These are phyloP conservation scores for Rhizopogon rudus DNA, from an alignment of 768 basidiomycete genomes.

Conservation along the genomic window DNA sequence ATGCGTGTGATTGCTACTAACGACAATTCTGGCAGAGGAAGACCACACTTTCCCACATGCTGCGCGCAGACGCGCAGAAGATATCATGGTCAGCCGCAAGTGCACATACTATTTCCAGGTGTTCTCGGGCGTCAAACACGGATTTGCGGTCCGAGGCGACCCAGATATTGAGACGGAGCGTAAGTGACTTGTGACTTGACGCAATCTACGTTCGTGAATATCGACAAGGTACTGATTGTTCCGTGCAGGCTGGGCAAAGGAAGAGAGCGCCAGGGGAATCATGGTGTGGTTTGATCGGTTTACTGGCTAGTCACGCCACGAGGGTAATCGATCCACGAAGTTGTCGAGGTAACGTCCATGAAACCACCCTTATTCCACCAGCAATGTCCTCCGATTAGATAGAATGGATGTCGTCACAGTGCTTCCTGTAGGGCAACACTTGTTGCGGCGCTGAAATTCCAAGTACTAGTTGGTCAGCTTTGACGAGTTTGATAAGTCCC, in stretches of 20 bases:
- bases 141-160: conserved; percentile 16
- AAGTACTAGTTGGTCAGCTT: too few relatives aligned
- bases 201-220: too few relatives aligned
- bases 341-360: too few relatives aligned
- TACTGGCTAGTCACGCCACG: not conserved
- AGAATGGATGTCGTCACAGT: too few relatives aligned
- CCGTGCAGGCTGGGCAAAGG: conserved; percentile 50
- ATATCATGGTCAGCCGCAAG: conserved; percentile 43
- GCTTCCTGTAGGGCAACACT: too few relatives aligned
- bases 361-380: too few relatives aligned
- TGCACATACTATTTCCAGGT: conserved; percentile 50
- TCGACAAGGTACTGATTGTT: not conserved
- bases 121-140: conserved; percentile 38
- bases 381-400: too few relatives aligned
- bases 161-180: conserved; percentile 12
- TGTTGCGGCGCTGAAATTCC: too few relatives aligned
- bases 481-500: too few relatives aligned
- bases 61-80: conserved; percentile 49
- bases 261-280: conserved; percentile 46
- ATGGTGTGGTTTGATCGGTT: conserved; percentile 46
- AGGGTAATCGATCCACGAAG: too few relatives aligned
- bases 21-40: conserved; percentile 32
- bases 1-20: not conserved
- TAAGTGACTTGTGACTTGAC: conserved; percentile 10
- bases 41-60: conserved; percentile 47